A percentile compares a stretch with the other conserved stretches of the same genome.
phyloP scores from a whole-genome alignment of 2,329 filamentous ascomycete species.

The Eutypella sp. region DNA sequence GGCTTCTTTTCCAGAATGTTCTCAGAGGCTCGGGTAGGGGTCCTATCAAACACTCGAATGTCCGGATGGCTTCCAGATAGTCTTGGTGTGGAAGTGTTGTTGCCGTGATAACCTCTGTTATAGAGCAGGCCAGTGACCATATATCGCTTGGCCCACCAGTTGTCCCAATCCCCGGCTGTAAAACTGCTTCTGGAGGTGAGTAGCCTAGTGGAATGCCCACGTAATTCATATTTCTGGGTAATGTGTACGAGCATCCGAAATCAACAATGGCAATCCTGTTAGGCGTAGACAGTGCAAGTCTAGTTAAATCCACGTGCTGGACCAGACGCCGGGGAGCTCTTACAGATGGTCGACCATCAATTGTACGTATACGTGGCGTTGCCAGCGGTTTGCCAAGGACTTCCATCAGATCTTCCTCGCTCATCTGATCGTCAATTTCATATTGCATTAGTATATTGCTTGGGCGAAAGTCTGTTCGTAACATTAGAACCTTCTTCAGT shows the following conservation, averaged over 20 bases:
- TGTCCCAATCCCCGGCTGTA: neutral
- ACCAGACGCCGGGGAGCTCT: neutral
- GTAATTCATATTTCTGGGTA: neutral
- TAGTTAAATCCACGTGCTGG: neutral
- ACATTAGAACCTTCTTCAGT: neutral
- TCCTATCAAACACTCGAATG: neutral
- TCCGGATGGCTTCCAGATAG: neutral
- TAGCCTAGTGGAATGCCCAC: neutral
- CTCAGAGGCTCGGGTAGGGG: neutral
- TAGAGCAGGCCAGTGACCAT: neutral
- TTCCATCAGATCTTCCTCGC: neutral
- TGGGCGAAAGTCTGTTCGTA: neutral
- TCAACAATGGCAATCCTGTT: neutral
- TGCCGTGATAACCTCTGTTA: neutral
- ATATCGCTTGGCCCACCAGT: neutral
- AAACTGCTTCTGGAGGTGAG: neutral
- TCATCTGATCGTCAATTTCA: neutral
- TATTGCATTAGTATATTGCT: neutral
- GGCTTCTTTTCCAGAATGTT: neutral
- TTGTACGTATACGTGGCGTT: neutral
- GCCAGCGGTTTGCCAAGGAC: neutral
- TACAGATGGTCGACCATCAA: neutral
- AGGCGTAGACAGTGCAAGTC: neutral
- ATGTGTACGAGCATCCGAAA: neutral
- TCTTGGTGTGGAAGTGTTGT: neutral